These are phyloP conservation scores for Salvia sclarea DNA, from an alignment of 305 asterid genomes.

Conservation along the genomic window DNA sequence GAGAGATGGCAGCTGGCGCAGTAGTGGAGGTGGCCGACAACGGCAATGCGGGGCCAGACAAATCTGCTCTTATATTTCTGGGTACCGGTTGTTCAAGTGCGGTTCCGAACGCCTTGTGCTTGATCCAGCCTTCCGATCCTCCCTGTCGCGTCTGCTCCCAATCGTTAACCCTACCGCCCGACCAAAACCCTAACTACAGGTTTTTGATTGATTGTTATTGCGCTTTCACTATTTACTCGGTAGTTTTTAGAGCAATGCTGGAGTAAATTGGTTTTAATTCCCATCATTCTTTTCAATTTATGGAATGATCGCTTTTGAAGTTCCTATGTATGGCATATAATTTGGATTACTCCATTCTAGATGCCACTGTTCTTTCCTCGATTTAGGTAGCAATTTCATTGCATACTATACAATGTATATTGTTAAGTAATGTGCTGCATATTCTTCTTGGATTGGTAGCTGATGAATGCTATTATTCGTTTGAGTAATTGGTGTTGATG, in stretches of 20 bases:
- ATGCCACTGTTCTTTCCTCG: not conserved
- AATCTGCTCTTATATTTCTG: conserved; percentile 78
- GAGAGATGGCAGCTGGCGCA: conserved; percentile 37
- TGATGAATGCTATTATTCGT: not conserved
- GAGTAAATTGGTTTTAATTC: conserved; percentile 17
- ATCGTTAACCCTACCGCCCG: conserved; percentile 67
- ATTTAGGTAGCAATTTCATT: not conserved
- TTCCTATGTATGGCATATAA: not conserved
- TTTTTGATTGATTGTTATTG: not conserved
- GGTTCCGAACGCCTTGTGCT: conserved; percentile 76
- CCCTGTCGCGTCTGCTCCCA: conserved; percentile 83
- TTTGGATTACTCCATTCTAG: not conserved
- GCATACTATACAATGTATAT: not conserved
- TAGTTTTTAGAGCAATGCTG: conserved; percentile 5
- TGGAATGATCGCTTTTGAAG: not conserved
- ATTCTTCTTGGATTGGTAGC: not conserved
- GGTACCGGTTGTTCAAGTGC: conserved; percentile 99
- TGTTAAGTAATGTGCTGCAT: not conserved
- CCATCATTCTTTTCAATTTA: not conserved
- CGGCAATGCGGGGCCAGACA: conserved; percentile 50
- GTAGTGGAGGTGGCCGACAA: conserved; percentile 41
- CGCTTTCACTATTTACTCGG: not conserved
- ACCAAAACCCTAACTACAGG: conserved; percentile 89
- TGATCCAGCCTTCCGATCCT: conserved; percentile 81
- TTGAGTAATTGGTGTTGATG: conserved; percentile 32